Base-by-base conservation (phyloP, 1,139 yeast species). In the Blastobotrys indianensis region DNA sequence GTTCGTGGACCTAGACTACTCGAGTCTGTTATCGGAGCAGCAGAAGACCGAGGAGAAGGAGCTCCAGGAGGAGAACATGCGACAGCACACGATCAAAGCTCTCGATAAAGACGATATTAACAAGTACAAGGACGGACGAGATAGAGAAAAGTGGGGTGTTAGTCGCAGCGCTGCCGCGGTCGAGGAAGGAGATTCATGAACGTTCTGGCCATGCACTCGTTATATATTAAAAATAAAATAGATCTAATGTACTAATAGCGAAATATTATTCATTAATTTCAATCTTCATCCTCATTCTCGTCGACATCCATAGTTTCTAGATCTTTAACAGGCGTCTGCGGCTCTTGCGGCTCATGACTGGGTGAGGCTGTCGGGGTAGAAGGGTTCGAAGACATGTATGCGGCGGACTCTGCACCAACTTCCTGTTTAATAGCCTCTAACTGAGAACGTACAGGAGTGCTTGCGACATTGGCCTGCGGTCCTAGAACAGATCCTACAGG, bases 61-160 rank as follows among this genome's bases (percentile, higher is more conserved):
- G 8, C 37, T 56, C 16, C 53, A 50, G 42, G 48, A 52, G 36
- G 61, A 59, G 34, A 52, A 51, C 9, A 42, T 58, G 12, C 44
- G 61, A 25, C 53, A 49, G 39, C 47, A 56, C 2, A 54, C 57
- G 2, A 43, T 56, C 15, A 47, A 51, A 4, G 54, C 51, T 38
- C 47, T 48, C 1, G 47, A 50, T 8, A 62, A 61, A 8, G 47
- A 43, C n/a, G 59, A 58, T 31, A 66, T 69, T 29, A 60, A 58
- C 20, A 59, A 62, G 12, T 49, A 64, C 17, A 64, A 68, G 42
- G 71, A 67, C 47, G 71, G 63, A 51, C 58, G 66, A 8, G 70
- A 66, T 3, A 52, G 73, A 23, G 75, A 70, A 47, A 73, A 73
- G 49, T 73, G 77, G 77, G 76, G 77, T 1, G 64, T 72, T 2